A percentile compares a stretch with the other conserved stretches of the same genome.
Evolutionary conservation across 179 eudicot genomes (phyloP).

Genomic region (Amaranthus tricolor): DNA sequence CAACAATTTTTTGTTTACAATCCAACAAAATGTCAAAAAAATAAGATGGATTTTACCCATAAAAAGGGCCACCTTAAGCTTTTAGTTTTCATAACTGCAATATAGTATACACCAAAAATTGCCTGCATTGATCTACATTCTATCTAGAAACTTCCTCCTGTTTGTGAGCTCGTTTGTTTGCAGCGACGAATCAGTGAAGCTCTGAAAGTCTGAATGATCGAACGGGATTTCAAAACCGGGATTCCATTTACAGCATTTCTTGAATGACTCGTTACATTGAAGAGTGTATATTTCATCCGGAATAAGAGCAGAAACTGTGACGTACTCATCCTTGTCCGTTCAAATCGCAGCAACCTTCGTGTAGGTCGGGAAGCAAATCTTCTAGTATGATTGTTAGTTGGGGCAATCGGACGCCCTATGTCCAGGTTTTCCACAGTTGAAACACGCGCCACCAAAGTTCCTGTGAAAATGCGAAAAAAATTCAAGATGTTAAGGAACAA

Average conservation of each 20-base stretch:
- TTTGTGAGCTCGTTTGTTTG: constrained; percentile 3
- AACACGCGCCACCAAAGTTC: constrained; percentile 85
- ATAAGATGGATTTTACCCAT: not conserved
- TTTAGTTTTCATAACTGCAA: constrained; percentile 15
- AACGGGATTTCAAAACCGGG: constrained; percentile 13
- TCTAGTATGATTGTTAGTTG: constrained; percentile 49
- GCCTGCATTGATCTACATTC: constrained; percentile 20
- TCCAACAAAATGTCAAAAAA: not conserved
- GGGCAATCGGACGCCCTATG: constrained; percentile 96
- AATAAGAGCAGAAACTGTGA: constrained; percentile 1
- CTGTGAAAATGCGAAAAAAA: constrained; percentile 28
- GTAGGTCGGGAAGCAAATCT: constrained; percentile 11
- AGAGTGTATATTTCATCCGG: not conserved
- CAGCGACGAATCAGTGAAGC: constrained; percentile 1
- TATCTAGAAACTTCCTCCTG: not conserved
- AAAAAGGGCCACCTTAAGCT: not conserved
- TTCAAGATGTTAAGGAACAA: not conserved
- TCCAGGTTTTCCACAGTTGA: constrained; percentile 83
- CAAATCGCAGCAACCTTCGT: constrained; percentile 8
- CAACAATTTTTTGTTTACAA: constrained; percentile 6
- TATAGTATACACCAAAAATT: constrained; percentile 27
- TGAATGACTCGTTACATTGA: not conserved
- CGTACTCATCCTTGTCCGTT: constrained; percentile 2
- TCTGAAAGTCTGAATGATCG: constrained; percentile 11
- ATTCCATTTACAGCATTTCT: constrained; percentile 20